Percentiles rank a stretch among this genome's conserved stretches.
phyloP scores from a whole-genome alignment of 257 asterid species.

The Cinchona pubescens region DNA sequence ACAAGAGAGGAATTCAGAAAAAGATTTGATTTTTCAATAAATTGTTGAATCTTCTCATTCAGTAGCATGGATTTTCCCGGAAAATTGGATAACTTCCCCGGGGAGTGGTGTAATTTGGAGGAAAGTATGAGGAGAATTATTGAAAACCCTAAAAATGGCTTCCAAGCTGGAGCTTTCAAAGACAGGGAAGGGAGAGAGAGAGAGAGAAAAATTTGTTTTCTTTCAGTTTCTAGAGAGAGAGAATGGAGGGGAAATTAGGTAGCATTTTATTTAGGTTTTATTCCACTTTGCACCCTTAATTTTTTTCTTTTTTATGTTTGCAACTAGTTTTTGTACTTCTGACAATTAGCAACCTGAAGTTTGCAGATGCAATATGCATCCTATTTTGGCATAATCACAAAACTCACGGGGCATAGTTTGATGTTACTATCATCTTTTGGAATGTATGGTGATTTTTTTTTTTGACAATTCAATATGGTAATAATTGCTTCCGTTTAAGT shows the following conservation, averaged over 20 bases:
- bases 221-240: constrained; percentile 19
- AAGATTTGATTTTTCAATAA: not conserved
- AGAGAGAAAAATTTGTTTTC: not conserved
- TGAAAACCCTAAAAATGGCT: constrained; percentile 29
- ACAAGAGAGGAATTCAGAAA: not conserved
- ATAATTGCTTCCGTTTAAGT: no score
- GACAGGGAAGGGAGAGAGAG: constrained; percentile 17
- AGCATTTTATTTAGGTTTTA: not conserved
- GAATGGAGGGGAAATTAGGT: constrained; percentile 57
- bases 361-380: not conserved
- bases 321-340: not conserved
- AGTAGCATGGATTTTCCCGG: not conserved
- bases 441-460: no score
- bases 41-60: constrained; percentile 1
- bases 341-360: not conserved
- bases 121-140: constrained; percentile 9
- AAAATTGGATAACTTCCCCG: not conserved
- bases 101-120: not conserved
- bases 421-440: no score
- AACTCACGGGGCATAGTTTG: not conserved
- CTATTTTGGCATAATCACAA: not conserved
- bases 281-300: not conserved
- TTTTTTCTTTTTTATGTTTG: not conserved
- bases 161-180: constrained; percentile 28
- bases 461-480: no score